Conservation (phyloP, 2,329 filamentous ascomycete genomes). For the Trichoderma asperellum region DNA sequence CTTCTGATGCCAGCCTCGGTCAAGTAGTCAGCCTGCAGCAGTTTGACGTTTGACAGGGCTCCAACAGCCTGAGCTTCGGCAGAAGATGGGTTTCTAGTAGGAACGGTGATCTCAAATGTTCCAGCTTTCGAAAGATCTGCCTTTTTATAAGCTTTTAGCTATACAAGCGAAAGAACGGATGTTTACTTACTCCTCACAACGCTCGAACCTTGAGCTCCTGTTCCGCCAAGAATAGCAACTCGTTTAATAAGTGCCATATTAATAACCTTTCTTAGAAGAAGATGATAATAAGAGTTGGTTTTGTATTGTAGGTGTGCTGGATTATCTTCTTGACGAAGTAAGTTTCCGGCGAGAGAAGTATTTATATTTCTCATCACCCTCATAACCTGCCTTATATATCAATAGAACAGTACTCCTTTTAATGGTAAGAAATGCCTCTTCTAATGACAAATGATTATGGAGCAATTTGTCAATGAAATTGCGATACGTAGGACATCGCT, state of each 20-base stretch:
- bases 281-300: background rate
- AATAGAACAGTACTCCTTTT: background rate
- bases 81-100: background rate
- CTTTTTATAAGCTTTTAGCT: background rate
- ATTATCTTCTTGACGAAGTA: background rate
- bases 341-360: background rate
- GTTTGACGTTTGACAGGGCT: background rate
- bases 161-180: background rate
- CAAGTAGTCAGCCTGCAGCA: background rate
- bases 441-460: background rate
- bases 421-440: background rate
- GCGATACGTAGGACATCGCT: background rate
- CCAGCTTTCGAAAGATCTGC: background rate
- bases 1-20: background rate
- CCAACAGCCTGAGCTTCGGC: background rate
- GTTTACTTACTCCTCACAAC: background rate
- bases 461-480: background rate
- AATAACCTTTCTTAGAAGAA: background rate
- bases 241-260: background rate
- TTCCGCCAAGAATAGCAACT: background rate
- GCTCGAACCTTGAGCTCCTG: background rate
- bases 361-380: background rate
- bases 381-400: background rate
- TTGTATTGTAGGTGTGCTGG: background rate
- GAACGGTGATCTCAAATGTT: background rate